These are phyloP conservation scores for Hibiscus trionum DNA, from an alignment of 345 rosid species.

Conservation along the genomic window DNA sequence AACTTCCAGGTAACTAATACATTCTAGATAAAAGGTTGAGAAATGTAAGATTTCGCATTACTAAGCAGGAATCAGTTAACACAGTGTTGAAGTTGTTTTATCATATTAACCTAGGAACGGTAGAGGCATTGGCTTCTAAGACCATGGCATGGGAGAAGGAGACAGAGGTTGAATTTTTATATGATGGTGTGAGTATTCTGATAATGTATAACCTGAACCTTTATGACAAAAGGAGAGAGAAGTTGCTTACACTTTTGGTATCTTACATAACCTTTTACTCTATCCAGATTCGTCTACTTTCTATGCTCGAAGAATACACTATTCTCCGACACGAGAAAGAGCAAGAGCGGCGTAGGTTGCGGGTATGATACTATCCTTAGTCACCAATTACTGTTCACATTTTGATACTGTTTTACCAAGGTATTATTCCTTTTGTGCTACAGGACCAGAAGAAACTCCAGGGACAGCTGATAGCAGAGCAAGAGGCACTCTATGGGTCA, in stretches of 20 bases:
- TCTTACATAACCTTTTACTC: conserved; percentile 5
- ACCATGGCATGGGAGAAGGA: conserved; percentile 87
- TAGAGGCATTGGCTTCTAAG: conserved; percentile 77
- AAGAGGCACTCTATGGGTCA: conserved; percentile 89
- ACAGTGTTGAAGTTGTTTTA: conserved; percentile 7
- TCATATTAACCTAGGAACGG: conserved; percentile 49
- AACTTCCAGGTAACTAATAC: conserved; percentile 67
- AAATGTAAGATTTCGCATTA: background rate
- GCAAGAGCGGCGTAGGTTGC: conserved; percentile 80
- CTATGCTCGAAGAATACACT: conserved; percentile 84
- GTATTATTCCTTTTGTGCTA: conserved; percentile 11
- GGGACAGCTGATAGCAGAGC: conserved; percentile 89
- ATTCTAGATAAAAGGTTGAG: background rate
- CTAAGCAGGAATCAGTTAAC: background rate
- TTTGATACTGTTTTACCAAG: background rate
- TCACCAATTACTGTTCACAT: background rate
- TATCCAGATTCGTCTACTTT: conserved; percentile 66
- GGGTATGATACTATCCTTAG: conserved; percentile 35
- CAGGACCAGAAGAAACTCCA: conserved; percentile 99
- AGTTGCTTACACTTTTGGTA: background rate
- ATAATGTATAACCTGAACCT: background rate
- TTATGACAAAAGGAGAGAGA: background rate
- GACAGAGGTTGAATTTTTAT: conserved; percentile 65
- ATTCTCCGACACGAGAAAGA: conserved; percentile 83
- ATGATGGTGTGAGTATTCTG: conserved; percentile 74